Evolutionary conservation across 306 rosid genomes (phyloP), one percentile per base, ranked within the genome.

Genomic region (Dalbergia cultrata): DNA sequence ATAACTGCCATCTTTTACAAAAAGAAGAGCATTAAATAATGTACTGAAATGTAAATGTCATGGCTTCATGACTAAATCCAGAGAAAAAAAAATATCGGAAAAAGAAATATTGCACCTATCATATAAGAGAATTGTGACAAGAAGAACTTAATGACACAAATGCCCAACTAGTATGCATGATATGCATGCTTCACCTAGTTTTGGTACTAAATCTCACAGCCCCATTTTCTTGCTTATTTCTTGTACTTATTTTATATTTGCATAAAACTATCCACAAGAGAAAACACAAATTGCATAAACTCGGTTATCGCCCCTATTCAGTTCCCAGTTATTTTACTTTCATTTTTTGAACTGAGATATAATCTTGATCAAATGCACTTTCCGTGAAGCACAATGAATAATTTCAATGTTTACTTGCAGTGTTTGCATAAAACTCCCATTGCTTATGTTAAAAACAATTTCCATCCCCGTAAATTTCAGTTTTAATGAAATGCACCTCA

Each of bases 1-100:
- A 92, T 86, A 81, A 96, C 84, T 80, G 99, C 98, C 98, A 93
- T 96, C 98, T 96, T 73, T 79, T 82, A 81, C 61, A 78, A 72
- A 76, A 63, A 74, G 45, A 13, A 41, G 73, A 77, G 69, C 63
- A 73, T 85, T 76, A 82, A 74, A 12, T 12, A 61, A 72, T 45
- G 37, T 76, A 35, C 67, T 12, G 35, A 80, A 67, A 76, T 67
- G 43, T 61, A 80, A 75, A 80, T 62, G 53, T 44, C 31, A 72
- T 31, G 65, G 52, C 4, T 52, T 74, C 61, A 79, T 39, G 60
- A 83, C 19, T 13, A 67, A 75, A 80, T 59, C 50, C 41, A 84
- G 22, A 64, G 2, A 26, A 26, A 26, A 1, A 26, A 1, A 26
- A 26, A 26, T 26, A 26, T 26, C 31, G 2, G 31, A 26, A 26